Base-by-base conservation (phyloP, 2,329 filamentous ascomycete species). In the Dichotomopilus funicola region DNA sequence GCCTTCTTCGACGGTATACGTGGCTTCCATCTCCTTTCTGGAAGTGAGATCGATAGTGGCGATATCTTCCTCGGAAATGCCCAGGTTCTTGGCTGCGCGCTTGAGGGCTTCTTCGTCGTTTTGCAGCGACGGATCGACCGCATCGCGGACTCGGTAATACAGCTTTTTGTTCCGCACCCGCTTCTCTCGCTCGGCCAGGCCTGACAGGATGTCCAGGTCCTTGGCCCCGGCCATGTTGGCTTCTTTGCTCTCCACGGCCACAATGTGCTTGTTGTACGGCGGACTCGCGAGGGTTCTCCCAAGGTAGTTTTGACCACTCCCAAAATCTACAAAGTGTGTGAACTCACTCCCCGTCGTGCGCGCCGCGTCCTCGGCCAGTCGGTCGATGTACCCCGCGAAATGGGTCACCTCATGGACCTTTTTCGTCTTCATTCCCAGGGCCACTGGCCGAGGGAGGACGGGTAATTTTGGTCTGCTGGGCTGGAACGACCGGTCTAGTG, bases 281-380 rank as follows among this genome's bases (percentile, higher is more conserved):
- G 85, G 78, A 59, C 87, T 90, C 11, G 92, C 92, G 56, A 99
- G 76, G 1, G 89, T 88, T 46, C 94, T 81, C 0, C 94, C 92
- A 3, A 99, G 83, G 66, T 99, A 99, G 67, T 96, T 97, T 70
- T 97, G 92, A 0, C 94, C 94, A 52, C 91, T 96, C 34, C 94
- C 94, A 70, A 97, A 96, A 72, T 99, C 94, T 49, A 97, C 86
- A 56, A 96, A 84, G 72, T 97, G 91, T 0, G 90, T 89, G 58
- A 96, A 85, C 11, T 78, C 72, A 48, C 76, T 71, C 0, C 76
- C 74, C 43, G 86, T 79, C 1, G 81, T 73, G 1, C 74, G 67
- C 3, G 81, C 78, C 31, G 96, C 78, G 34, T 80, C 78, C 53
- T 73, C 71, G 0, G 81, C 77, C 8, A 86, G 73, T 3, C 72